Percentiles rank a stretch among this genome's conserved stretches.
phyloP scores from a whole-genome alignment of 495 filamentous ascomycete genomes.

The Cercophora samala region DNA sequence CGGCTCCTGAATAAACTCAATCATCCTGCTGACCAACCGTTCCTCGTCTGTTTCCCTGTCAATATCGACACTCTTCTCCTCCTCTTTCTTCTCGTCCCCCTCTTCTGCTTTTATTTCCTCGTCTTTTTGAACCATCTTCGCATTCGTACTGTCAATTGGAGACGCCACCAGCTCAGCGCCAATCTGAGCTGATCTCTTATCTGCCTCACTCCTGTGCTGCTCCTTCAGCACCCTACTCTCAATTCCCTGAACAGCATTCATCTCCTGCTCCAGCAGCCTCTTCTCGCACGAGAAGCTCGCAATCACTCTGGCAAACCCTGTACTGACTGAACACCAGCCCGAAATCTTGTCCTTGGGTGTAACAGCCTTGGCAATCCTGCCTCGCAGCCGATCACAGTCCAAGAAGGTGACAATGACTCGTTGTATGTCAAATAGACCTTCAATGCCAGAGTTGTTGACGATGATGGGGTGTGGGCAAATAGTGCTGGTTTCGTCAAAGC shows the following conservation, averaged over 20 bases:
- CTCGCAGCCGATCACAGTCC: constrained; percentile 31
- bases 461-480: constrained; percentile 42
- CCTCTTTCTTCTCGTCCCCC: not conserved
- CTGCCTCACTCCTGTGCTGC: constrained; percentile 20
- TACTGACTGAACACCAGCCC: constrained; percentile 39
- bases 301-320: constrained; percentile 35
- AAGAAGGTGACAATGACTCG: constrained; percentile 40
- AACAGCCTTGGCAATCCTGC: constrained; percentile 30
- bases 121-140: not conserved
- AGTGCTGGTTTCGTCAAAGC: constrained; percentile 23
- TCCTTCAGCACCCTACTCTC: constrained; percentile 26
- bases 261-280: constrained; percentile 34
- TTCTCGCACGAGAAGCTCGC: constrained; percentile 39
- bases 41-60: constrained; percentile 28
- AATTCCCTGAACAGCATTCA: constrained; percentile 37
- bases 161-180: constrained; percentile 1
- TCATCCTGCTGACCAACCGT: constrained; percentile 37
- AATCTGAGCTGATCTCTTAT: constrained; percentile 14
- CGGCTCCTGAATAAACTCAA: constrained; percentile 42
- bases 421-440: constrained; percentile 42
- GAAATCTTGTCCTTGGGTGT: constrained; percentile 33
- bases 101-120: not conserved
- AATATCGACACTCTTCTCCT: constrained; percentile 2
- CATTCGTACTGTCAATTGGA: too few relatives aligned
- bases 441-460: constrained; percentile 39